Percentiles rank a stretch among this genome's conserved stretches.
phyloP scores from a whole-genome alignment of 768 basidiomycete species.

The Leccinum truebloodii region DNA sequence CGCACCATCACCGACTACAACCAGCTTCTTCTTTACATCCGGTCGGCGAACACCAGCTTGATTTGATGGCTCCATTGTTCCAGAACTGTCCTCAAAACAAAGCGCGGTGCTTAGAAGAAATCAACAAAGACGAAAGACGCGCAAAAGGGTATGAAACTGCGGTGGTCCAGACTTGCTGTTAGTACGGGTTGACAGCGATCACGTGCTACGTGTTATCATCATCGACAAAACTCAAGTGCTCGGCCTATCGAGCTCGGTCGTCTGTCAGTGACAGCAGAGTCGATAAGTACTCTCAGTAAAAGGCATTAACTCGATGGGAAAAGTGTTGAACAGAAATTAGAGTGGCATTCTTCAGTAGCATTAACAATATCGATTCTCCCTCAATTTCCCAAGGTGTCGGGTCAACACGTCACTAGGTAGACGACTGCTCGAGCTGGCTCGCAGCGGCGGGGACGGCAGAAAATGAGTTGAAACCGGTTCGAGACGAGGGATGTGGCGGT shows the following conservation, averaged over 20 bases:
- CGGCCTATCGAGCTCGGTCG: not conserved
- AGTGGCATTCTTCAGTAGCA: not conserved
- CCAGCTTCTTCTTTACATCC: slow-evolving; percentile 83
- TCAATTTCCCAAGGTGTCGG: not conserved
- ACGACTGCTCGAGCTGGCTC: not conserved
- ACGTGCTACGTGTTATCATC: slow-evolving; percentile 14
- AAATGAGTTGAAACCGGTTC: slow-evolving; percentile 3
- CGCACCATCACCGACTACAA: slow-evolving; percentile 86
- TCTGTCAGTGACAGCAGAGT: not conserved
- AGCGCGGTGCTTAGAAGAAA: not conserved
- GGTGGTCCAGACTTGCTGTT: not conserved
- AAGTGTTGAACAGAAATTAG: not conserved
- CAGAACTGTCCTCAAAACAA: slow-evolving; percentile 2
- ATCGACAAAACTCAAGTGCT: too few species aligned
- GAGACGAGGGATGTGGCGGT: slow-evolving; percentile 27
- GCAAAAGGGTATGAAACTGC: not conserved
- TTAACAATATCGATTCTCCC: not conserved
- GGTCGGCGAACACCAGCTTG: slow-evolving; percentile 51
- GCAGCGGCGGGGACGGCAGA: not conserved
- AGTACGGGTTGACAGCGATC: slow-evolving; percentile 6
- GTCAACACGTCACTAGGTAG: not conserved
- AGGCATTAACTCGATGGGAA: not conserved
- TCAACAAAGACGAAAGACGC: slow-evolving; percentile 8
- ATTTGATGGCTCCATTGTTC: slow-evolving; percentile 28
- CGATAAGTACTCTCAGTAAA: not conserved